Percentiles rank a stretch among this genome's conserved stretches.
Conservation (phyloP, 768 basidiomycete species). For the Serendipita sp. region DNA sequence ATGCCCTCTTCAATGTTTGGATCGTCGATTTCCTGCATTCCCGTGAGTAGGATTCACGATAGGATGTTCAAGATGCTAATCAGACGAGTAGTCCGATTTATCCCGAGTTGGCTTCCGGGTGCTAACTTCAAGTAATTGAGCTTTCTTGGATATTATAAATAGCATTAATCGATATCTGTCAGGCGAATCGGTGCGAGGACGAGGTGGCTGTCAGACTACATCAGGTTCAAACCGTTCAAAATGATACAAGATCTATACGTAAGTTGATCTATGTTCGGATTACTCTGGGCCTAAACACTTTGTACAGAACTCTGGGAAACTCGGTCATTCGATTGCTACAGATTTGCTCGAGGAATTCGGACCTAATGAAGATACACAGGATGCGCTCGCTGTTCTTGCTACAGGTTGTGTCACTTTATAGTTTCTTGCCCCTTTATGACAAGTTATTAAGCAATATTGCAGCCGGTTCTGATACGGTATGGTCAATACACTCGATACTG, state of each 20-base stretch:
- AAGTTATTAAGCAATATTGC: neutral
- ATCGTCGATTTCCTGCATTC: neutral
- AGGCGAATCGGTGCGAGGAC: neutral
- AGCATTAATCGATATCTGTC: neutral
- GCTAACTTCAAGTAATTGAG: neutral
- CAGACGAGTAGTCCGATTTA: neutral
- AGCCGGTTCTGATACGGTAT: neutral
- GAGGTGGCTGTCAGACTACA: neutral
- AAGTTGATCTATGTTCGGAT: neutral
- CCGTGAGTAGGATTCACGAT: neutral
- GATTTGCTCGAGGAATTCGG: neutral
- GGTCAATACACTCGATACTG: neutral
- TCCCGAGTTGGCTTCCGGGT: conserved; percentile 2
- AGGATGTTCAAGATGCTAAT: neutral
- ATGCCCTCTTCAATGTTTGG: neutral
- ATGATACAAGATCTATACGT: neutral
- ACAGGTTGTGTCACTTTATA: neutral
- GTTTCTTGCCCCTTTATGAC: neutral
- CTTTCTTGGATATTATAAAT: neutral
- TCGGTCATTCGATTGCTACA: neutral
- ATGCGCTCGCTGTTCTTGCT: neutral
- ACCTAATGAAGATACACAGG: neutral
- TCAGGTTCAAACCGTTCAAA: neutral
- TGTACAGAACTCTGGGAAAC: neutral
- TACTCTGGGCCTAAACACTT: neutral